Evolutionary conservation across 306 rosid species (phyloP).

Genomic region (Pachyrhizus erosus): DNA sequence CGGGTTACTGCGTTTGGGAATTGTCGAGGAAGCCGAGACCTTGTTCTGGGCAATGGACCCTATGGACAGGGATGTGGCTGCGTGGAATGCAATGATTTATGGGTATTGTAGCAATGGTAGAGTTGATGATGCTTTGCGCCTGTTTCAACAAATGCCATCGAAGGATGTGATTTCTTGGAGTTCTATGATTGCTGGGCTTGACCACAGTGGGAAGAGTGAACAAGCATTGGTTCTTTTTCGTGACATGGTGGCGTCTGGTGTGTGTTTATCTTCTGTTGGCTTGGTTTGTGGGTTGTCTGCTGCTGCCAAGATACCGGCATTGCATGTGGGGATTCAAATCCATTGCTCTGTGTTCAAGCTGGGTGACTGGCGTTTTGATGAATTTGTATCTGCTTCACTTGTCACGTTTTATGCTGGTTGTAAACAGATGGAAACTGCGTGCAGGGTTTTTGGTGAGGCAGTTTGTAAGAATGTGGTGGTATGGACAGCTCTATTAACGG

Average conservation of each 20-base stretch:
- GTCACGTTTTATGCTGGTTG: conserved; percentile 76
- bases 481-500: conserved; percentile 88
- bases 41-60: conserved; percentile 69
- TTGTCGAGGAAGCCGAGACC: conserved; percentile 61
- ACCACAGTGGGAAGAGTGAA: conserved; percentile 64
- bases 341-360: conserved; percentile 63
- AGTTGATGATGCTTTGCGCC: conserved; percentile 62
- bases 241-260: conserved; percentile 60
- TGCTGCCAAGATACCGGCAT: conserved; percentile 56
- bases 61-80: conserved; percentile 58
- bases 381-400: conserved; percentile 70
- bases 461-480: conserved; percentile 69
- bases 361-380: conserved; percentile 61
- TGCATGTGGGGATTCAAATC: conserved; percentile 63
- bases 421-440: conserved; percentile 57
- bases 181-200: conserved; percentile 74
- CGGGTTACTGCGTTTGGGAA: conserved; percentile 67
- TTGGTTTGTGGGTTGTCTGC: conserved; percentile 75
- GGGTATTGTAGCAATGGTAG: conserved; percentile 75
- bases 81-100: conserved; percentile 86
- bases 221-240: conserved; percentile 66
- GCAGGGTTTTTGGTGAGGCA: conserved; percentile 53
- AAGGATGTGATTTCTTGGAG: conserved; percentile 83
- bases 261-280: conserved; percentile 54
- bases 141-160: conserved; percentile 66